Evolutionary conservation across 2,329 filamentous ascomycete species (phyloP).

Genomic region (Monilinia aucupariae): DNA sequence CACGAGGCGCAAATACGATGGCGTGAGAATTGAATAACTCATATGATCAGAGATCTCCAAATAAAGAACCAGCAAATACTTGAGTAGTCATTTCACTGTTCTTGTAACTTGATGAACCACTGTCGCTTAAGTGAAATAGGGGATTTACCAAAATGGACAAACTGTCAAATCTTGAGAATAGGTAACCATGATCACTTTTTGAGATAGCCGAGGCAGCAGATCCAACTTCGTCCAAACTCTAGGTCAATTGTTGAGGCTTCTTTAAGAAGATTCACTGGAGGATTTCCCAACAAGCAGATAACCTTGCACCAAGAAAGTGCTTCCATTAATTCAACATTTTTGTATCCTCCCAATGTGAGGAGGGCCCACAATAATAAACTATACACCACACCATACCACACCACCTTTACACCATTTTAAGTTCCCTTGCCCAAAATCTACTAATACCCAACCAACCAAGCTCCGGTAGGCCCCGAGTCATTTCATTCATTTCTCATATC

Average conservation of each 20-base stretch:
- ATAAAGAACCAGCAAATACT: background rate
- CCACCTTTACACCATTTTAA: background rate
- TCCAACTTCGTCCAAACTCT: background rate
- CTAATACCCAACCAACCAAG: constrained; percentile 14
- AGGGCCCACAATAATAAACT: background rate
- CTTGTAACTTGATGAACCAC: background rate
- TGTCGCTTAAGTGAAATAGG: constrained; percentile 3
- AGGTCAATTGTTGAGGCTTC: too few relatives aligned
- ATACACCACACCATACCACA: constrained; percentile 7
- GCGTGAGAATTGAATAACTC: background rate
- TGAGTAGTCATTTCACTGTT: background rate
- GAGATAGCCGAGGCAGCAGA: background rate
- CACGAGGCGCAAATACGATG: too few relatives aligned
- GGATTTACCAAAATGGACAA: background rate
- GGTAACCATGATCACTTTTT: background rate
- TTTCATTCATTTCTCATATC: constrained; percentile 13
- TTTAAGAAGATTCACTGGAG: background rate
- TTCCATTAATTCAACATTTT: constrained; percentile 9
- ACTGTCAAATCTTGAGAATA: background rate
- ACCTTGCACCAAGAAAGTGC: background rate
- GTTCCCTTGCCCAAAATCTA: background rate
- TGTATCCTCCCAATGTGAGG: background rate
- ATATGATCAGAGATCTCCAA: too few relatives aligned
- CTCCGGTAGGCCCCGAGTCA: constrained; percentile 12
- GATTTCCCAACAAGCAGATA: background rate